These are phyloP conservation scores for Solanum peruvianum DNA, from an alignment of 257 asterid species.

Conservation along the genomic window DNA sequence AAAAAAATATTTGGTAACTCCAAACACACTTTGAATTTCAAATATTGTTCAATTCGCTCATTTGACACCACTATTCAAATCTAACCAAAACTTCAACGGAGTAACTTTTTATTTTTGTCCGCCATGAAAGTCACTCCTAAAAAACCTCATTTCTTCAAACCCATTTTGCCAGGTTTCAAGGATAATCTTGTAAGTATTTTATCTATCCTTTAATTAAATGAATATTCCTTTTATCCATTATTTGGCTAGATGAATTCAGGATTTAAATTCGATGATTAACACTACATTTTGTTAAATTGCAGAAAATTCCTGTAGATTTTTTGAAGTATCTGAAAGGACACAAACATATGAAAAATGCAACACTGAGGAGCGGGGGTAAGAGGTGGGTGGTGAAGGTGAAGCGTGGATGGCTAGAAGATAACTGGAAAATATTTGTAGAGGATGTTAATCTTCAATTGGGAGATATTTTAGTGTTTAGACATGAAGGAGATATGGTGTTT, in stretches of 20 bases:
- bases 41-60: too few relatives aligned
- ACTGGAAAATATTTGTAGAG: not conserved
- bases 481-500: not conserved
- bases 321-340: not conserved
- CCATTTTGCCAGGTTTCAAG: not conserved
- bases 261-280: not conserved
- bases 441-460: not conserved
- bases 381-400: not conserved
- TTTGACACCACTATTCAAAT: not conserved
- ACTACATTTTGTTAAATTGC: not conserved
- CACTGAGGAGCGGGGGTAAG: not conserved
- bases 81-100: not conserved
- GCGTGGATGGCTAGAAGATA: not conserved
- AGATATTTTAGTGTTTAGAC: not conserved
- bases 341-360: not conserved
- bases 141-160: not conserved
- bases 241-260: too few relatives aligned
- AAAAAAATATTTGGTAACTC: too few relatives aligned
- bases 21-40: too few relatives aligned
- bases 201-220: too few relatives aligned
- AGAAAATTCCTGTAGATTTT: not conserved
- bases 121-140: not conserved
- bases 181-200: not conserved
- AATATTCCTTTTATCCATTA: too few relatives aligned
- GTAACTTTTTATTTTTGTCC: not conserved